Evolutionary conservation across 306 rosid genomes (phyloP).

Genomic region (Quercus aquifolioides): DNA sequence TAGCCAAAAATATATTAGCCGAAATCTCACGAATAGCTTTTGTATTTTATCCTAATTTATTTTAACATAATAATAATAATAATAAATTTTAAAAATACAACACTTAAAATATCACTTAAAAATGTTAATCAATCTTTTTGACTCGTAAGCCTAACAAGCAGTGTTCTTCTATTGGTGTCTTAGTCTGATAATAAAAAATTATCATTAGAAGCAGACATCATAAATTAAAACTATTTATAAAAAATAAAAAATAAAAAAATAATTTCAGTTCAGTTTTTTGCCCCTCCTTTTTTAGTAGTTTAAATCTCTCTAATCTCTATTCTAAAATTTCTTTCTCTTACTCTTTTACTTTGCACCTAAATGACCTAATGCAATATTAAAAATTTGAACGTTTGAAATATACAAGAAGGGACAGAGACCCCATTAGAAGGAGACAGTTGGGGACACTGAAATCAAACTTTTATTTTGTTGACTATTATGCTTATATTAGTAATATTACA

Average conservation of each 20-base stretch:
- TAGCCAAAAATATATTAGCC: no score
- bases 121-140: no score
- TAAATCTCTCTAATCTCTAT: not conserved
- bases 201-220: fast-evolving
- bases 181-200: no score
- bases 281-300: not conserved
- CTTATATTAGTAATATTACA: not conserved
- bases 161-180: no score
- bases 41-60: no score
- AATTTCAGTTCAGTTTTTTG: not conserved
- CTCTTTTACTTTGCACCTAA: not conserved
- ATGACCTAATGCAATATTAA: not conserved
- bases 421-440: not conserved
- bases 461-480: not conserved
- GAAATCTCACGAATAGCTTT: no score
- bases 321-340: not conserved
- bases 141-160: no score
- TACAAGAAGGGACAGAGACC: not conserved
- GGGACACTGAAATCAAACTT: not conserved
- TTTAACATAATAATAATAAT: no score
- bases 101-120: no score
- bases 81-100: no score
- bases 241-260: not conserved
- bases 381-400: not conserved
- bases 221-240: not conserved